Percentiles rank a stretch among this genome's conserved stretches.
Evolutionary conservation across 192 early-diverging fungal genomes (phyloP).

Genomic region (Dissophora ornata): DNA sequence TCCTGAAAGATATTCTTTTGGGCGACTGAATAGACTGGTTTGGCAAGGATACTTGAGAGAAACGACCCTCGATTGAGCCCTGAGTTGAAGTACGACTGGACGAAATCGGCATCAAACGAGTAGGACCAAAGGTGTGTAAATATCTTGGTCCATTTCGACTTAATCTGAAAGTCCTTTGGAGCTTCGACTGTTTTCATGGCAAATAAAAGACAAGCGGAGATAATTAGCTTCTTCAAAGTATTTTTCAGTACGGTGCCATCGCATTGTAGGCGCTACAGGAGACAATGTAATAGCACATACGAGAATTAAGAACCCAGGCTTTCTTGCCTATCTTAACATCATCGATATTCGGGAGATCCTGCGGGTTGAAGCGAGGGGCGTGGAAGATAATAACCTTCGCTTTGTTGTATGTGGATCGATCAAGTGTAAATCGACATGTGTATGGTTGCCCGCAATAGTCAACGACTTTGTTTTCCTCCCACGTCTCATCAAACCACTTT

Average conservation of each 20-base stretch:
- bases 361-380: conserved; percentile 4
- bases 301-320: conserved; percentile 13
- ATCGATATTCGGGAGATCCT: conserved; percentile 9
- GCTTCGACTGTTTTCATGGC: conserved; percentile 13
- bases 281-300: too few relatives aligned
- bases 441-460: conserved; percentile 27
- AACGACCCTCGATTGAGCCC: conserved; percentile 12
- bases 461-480: conserved; percentile 8
- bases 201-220: too few relatives aligned
- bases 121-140: conserved; percentile 33
- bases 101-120: conserved; percentile 26
- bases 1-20: conserved; percentile 19
- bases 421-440: conserved; percentile 32
- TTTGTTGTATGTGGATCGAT: conserved; percentile 18
- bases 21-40: conserved; percentile 9
- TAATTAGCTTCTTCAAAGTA: too few relatives aligned
- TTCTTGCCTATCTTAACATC: conserved; percentile 14
- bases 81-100: conserved; percentile 9
- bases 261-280: too few relatives aligned
- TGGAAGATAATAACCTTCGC: conserved; percentile 22
- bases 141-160: conserved; percentile 14
- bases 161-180: conserved; percentile 6
- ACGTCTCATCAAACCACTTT: not conserved
- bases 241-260: too few relatives aligned
- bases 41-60: not conserved